phyloP scores from a whole-genome alignment of 805 yeast species.

The Yarrowia sp. region DNA sequence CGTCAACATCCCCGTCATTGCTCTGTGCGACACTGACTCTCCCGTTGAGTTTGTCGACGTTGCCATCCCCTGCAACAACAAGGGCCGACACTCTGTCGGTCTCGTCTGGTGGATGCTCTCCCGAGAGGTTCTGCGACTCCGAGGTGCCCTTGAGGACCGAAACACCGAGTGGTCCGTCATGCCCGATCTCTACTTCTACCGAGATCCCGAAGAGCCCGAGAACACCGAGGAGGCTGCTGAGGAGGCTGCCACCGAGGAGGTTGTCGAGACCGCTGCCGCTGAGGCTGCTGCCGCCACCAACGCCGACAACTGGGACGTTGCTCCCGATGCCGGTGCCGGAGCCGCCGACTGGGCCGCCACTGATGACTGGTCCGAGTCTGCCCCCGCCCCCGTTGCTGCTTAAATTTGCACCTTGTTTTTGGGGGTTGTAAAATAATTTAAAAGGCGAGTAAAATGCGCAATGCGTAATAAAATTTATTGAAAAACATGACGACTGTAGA shows the following conservation, averaged over 20 bases:
- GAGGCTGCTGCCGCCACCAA: slow-evolving; percentile 63
- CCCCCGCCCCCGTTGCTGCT: slow-evolving; percentile 35
- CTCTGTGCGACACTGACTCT: slow-evolving; percentile 97
- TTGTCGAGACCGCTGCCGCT: slow-evolving; percentile 67
- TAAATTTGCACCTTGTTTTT: slow-evolving; percentile 28
- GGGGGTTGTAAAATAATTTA: slow-evolving; percentile 27
- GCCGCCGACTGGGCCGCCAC: slow-evolving; percentile 61
- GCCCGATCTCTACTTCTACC: slow-evolving; percentile 99
- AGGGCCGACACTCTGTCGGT: slow-evolving; percentile 99
- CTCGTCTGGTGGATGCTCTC: slow-evolving; percentile 99
- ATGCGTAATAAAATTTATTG: slow-evolving; percentile 24
- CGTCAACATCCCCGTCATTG: slow-evolving; percentile 99
- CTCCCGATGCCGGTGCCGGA: slow-evolving; percentile 47
- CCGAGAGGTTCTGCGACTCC: slow-evolving; percentile 98
- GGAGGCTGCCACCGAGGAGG: slow-evolving; percentile 62
- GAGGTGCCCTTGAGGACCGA: slow-evolving; percentile 97
- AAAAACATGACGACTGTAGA: not conserved
- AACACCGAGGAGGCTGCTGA: slow-evolving; percentile 64
- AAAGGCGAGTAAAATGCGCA: slow-evolving; percentile 20
- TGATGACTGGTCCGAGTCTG: slow-evolving; percentile 46
- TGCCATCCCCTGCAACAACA: slow-evolving; percentile 99
- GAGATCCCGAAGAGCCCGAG: slow-evolving; percentile 99
- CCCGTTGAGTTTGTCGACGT: slow-evolving; percentile 99
- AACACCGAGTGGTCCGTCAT: slow-evolving; percentile 96
- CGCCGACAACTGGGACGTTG: slow-evolving; percentile 48